Evolutionary conservation across 192 early-diverging fungal genomes (phyloP).

Genomic region (Dimargaris verticillata): DNA sequence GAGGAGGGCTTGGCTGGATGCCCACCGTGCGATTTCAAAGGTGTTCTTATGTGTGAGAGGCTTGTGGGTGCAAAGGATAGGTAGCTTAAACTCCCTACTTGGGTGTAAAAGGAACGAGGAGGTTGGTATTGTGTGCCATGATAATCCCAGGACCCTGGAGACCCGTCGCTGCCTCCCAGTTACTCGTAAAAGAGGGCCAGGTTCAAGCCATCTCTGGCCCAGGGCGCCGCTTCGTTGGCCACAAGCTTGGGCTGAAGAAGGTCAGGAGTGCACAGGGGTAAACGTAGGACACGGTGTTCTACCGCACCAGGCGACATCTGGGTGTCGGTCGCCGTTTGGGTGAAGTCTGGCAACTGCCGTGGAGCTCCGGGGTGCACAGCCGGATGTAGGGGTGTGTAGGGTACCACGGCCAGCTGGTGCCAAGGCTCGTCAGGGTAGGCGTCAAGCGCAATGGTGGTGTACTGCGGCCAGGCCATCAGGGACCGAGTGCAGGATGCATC

Average conservation of each 20-base stretch:
- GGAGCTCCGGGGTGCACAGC: neutral
- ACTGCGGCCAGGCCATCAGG: neutral
- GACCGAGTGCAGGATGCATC: neutral
- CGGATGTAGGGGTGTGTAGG: neutral
- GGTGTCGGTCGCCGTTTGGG: neutral
- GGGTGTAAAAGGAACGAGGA: neutral
- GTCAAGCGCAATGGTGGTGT: neutral
- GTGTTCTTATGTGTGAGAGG: neutral
- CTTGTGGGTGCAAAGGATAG: neutral
- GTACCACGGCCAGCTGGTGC: neutral
- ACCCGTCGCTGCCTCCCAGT: neutral
- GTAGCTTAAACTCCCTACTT: neutral
- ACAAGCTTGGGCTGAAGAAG: neutral
- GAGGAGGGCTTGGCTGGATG: no score
- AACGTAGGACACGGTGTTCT: neutral
- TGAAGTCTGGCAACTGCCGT: neutral
- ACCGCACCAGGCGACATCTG: neutral
- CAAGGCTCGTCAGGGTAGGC: neutral
- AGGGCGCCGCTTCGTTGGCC: constrained; percentile 1
- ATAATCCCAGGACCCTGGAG: neutral
- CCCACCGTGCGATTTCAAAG: no score
- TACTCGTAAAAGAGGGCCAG: neutral
- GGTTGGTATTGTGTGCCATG: neutral
- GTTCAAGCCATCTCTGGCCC: neutral
- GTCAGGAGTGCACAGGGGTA: constrained; percentile 2